Base-by-base conservation (phyloP, 169 alveolate species). In the Babesia caballi region DNA sequence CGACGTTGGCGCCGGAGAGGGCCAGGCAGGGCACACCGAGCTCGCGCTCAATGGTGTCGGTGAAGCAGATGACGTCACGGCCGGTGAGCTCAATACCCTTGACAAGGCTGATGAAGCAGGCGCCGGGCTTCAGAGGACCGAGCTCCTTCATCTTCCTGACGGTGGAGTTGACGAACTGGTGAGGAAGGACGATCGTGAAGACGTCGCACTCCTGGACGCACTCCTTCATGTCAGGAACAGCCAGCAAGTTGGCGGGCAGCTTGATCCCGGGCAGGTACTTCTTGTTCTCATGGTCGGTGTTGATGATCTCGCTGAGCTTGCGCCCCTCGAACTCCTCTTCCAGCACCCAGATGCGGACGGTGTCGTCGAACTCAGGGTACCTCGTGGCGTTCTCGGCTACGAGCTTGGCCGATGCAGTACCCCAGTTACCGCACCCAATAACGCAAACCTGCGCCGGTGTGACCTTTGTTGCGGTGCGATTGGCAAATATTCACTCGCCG, bases 381-480 rank as follows among this genome's bases (percentile, higher is more conserved):
- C 75, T 80, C 27, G 57, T 42, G 7, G 91, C 66, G 63, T 88
- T 88, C 44, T 73, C 85, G 25, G 94, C 83, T 15, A 91, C 88
- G 23, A 88, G 85, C 69, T 85, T 91, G 30, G 94, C 90, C 33
- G 88, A 82, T 28, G 92, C 96, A 21, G 94, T 84, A 9, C 96
- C 96, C 96, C 96, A 92, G 67, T 89, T 91, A 4, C 96, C 96
- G 56, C 96, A 84, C 33, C 95, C 96, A 50, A 92, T 74, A 6
- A 92, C 84, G 52, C 93, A 77, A 28, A 92, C 94, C 96, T 86
- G 40, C 6, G 7, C 11, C 12, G 44, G n/a, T 12, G 44, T 38
- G 44, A 38, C 3, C 49, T 12, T 41, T 41, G 11, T 41, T 41
- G 49, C 15, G 49, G 11, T 11, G 11, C 15, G 11, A 41, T 41